A percentile compares a stretch with the other conserved stretches of the same genome.
These are phyloP conservation scores for Naganishia onofrii DNA, from an alignment of 768 basidiomycete species.

Conservation along the genomic window DNA sequence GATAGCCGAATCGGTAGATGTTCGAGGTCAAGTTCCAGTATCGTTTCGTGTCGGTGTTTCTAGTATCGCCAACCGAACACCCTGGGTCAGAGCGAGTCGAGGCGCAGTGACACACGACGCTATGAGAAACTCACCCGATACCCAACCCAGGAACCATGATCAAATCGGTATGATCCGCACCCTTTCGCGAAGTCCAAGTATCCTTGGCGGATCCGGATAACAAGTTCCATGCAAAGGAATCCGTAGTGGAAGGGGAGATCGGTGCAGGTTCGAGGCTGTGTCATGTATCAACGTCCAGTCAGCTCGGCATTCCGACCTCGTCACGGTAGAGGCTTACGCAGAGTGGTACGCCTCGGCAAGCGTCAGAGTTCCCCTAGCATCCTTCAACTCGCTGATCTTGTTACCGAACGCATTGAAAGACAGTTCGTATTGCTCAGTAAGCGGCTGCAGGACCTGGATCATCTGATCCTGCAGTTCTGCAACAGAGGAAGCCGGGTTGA, in stretches of 20 bases:
- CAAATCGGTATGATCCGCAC: conserved; percentile 34
- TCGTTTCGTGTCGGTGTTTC: conserved; percentile 44
- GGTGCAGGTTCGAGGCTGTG: conserved; percentile 41
- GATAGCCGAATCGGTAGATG: conserved; percentile 43
- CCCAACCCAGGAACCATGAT: conserved; percentile 37
- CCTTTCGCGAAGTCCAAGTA: conserved; percentile 36
- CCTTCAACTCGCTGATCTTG: conserved; percentile 26
- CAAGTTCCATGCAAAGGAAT: conserved; percentile 41
- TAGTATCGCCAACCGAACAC: neutral
- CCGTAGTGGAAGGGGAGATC: conserved; percentile 40
- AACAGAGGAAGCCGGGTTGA: conserved; percentile 43
- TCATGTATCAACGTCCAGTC: neutral
- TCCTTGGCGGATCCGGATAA: conserved; percentile 40
- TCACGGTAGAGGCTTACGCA: neutral
- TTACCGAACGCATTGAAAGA: conserved; percentile 42
- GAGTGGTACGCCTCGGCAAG: conserved; percentile 39
- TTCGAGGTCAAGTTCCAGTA: conserved; percentile 48
- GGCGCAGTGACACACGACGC: neutral
- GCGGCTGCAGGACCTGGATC: conserved; percentile 32
- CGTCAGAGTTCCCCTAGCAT: conserved; percentile 33
- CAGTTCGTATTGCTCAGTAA: conserved; percentile 42
- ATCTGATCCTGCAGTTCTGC: conserved; percentile 41
- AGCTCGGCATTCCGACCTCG: conserved; percentile 25
- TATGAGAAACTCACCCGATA: conserved; percentile 33
- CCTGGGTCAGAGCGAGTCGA: neutral